These are phyloP conservation scores for Colletotrichum tamarilloi DNA, from an alignment of 2,329 filamentous ascomycete genomes.

Conservation along the genomic window DNA sequence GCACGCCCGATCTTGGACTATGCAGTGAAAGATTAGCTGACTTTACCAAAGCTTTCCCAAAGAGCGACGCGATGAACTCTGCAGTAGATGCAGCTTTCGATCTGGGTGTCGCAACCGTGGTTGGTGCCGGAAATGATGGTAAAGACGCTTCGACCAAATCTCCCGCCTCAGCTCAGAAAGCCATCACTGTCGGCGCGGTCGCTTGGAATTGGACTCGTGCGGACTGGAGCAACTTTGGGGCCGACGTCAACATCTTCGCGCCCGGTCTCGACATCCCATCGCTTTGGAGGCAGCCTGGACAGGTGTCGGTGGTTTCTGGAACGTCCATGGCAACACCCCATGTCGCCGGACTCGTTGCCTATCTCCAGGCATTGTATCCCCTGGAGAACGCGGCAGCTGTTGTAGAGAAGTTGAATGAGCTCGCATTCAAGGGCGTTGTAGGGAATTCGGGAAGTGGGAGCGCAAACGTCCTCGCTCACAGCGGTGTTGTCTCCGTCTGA, in stretches of 20 bases:
- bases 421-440: not conserved
- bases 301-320: conserved; percentile 4
- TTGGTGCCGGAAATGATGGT: conserved; percentile 62
- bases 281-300: conserved; percentile 49
- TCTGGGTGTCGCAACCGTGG: conserved; percentile 56
- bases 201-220: conserved; percentile 58
- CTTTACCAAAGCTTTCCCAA: too few species aligned
- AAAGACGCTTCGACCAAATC: conserved; percentile 44
- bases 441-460: not conserved
- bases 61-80: conserved; percentile 53
- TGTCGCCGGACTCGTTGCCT: conserved; percentile 39
- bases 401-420: not conserved
- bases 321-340: conserved; percentile 38
- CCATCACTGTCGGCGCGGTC: conserved; percentile 57
- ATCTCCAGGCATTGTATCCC: conserved; percentile 34
- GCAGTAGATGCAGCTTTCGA: conserved; percentile 52
- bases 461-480: not conserved
- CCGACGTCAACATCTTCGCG: conserved; percentile 60
- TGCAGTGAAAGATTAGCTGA: too few species aligned
- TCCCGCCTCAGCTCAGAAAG: conserved; percentile 34
- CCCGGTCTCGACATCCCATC: conserved; percentile 58
- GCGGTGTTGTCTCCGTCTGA: not conserved
- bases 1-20: too few species aligned
- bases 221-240: conserved; percentile 54
- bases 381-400: not conserved